A percentile compares a stretch with the other conserved stretches of the same genome.
Conservation (phyloP, 2,329 filamentous ascomycete species). For the Myriosclerotinia curreyana region DNA sequence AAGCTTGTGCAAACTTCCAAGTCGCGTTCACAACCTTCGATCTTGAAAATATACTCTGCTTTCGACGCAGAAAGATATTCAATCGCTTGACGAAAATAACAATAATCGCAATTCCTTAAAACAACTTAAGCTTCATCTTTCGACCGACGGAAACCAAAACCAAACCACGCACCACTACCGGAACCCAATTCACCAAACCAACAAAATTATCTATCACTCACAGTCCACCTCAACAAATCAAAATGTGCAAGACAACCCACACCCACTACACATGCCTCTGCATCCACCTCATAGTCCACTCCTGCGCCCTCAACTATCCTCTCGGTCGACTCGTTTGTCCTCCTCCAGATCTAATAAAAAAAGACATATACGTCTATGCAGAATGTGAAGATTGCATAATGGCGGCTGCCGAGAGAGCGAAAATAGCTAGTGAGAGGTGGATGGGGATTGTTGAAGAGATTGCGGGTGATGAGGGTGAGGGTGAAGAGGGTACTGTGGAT, state of each 20-base stretch:
- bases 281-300: neutral
- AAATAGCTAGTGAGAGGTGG: neutral
- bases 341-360: neutral
- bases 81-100: too few species aligned
- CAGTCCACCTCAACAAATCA: neutral
- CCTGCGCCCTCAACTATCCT: neutral
- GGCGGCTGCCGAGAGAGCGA: neutral
- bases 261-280: slow-evolving; percentile 6
- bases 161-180: too few species aligned
- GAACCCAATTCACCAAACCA: neutral
- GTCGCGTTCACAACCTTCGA: neutral
- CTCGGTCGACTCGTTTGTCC: slow-evolving; percentile 2
- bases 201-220: neutral
- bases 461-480: too few species aligned
- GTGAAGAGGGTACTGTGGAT: neutral
- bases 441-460: neutral
- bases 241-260: slow-evolving; percentile 13
- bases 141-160: too few species aligned
- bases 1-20: neutral
- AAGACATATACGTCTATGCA: slow-evolving; percentile 5
- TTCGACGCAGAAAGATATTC: too few species aligned
- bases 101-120: too few species aligned
- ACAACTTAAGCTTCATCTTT: neutral
- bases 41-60: too few species aligned
- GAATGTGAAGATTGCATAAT: neutral